phyloP scores from a whole-genome alignment of 2,329 filamentous ascomycete genomes.

The Trichophaea hybrida region DNA sequence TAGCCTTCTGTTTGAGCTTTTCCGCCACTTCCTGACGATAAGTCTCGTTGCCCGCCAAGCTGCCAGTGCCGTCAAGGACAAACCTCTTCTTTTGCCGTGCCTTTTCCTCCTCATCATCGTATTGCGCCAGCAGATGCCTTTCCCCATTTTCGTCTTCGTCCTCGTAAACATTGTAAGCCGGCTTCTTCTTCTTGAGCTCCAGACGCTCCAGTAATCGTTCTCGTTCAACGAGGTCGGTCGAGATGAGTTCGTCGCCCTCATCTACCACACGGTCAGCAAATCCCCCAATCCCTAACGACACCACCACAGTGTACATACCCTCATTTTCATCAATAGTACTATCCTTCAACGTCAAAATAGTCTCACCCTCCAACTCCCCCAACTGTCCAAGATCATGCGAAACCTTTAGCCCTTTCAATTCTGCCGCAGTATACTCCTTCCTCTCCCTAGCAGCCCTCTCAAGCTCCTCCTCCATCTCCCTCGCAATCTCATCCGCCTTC shows the following conservation, averaged over 20 bases:
- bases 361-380: conserved; percentile 55
- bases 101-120: conserved; percentile 86
- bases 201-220: conserved; percentile 63
- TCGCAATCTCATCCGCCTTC: conserved; percentile 58
- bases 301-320: conserved; percentile 30
- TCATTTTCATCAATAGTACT: conserved; percentile 69
- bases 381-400: conserved; percentile 75
- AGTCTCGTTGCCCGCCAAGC: conserved; percentile 42
- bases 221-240: conserved; percentile 53
- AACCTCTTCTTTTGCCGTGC: conserved; percentile 73
- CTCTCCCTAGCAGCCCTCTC: conserved; percentile 46
- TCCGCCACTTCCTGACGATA: conserved; percentile 41
- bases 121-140: conserved; percentile 65
- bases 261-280: conserved; percentile 8
- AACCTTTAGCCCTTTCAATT: conserved; percentile 81
- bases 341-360: conserved; percentile 90
- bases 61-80: conserved; percentile 66
- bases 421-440: conserved; percentile 65
- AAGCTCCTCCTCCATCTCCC: conserved; percentile 58
- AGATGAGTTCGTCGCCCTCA: conserved; percentile 76
- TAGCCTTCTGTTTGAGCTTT: conserved; percentile 50
- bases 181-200: conserved; percentile 78
- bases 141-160: conserved; percentile 49
- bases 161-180: conserved; percentile 73
- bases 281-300: background rate